Conservation (phyloP, 257 asterid species). For the Oldenlandia corymbosa region DNA sequence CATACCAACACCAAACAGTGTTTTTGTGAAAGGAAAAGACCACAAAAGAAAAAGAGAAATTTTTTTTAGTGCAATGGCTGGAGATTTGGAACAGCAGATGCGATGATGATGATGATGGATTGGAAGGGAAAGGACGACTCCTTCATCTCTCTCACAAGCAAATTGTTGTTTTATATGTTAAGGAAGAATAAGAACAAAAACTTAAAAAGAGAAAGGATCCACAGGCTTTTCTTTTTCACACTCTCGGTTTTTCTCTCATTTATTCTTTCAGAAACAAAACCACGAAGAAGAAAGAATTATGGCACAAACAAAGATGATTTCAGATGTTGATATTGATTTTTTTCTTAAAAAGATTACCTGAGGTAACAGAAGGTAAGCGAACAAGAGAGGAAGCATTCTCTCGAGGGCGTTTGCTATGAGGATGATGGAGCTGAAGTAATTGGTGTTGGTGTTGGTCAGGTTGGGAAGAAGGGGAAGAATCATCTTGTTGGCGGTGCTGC, state of each 20-base stretch:
- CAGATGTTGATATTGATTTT: too few species aligned
- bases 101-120: too few species aligned
- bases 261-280: too few species aligned
- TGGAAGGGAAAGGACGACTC: conserved; percentile 15
- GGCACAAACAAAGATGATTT: too few species aligned
- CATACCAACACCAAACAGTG: conserved; percentile 48
- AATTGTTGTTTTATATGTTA: conserved; percentile 10
- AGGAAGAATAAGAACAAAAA: conserved; percentile 6
- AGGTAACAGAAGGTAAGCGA: conserved; percentile 38
- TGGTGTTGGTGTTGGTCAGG: conserved; percentile 15
- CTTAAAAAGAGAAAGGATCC: conserved; percentile 11
- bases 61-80: conserved; percentile 14
- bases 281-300: too few species aligned
- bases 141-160: conserved; percentile 10
- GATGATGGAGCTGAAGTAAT: conserved; percentile 21
- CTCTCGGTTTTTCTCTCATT: background rate
- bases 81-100: background rate
- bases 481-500: conserved; percentile 21
- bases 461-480: too few species aligned
- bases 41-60: conserved; percentile 19
- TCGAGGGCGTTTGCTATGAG: conserved; percentile 29
- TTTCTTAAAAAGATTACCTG: conserved; percentile 49
- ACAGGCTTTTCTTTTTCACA: conserved; percentile 4
- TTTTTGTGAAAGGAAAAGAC: conserved; percentile 18
- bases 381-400: conserved; percentile 46